Evolutionary conservation across 345 rosid genomes (phyloP).

Genomic region (Heritiera littoralis): DNA sequence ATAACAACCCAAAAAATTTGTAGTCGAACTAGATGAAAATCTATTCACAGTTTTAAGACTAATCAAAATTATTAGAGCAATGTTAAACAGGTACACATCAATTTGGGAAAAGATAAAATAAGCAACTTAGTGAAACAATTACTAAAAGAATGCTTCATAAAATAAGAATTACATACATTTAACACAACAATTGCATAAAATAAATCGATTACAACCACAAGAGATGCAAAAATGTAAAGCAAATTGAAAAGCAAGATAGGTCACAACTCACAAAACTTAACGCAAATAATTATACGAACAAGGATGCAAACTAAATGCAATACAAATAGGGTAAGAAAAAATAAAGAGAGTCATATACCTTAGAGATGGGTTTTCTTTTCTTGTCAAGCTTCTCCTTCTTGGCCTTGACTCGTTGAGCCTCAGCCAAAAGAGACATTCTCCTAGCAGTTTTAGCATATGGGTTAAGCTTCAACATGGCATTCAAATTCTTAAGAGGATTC

Average conservation of each 20-base stretch:
- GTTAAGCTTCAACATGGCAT: conserved; percentile 74
- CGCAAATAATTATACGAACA: neutral
- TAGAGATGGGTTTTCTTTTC: conserved; percentile 62
- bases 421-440: no score
- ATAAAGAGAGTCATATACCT: conserved; percentile 49
- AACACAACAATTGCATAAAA: neutral
- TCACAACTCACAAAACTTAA: neutral
- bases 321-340: neutral
- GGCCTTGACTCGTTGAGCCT: no score
- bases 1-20: no score
- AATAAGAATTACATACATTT: neutral
- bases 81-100: no score
- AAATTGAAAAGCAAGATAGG: neutral
- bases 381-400: conserved; percentile 80
- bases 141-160: neutral
- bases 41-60: no score
- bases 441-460: conserved; percentile 82
- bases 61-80: no score
- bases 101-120: neutral
- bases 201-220: neutral
- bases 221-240: neutral
- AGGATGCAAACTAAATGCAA: neutral
- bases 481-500: conserved; percentile 85
- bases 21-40: no score
- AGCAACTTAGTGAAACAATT: neutral